These are phyloP conservation scores for Halteria grandinella DNA, from an alignment of 73 alveolate species.

Conservation along the genomic window DNA sequence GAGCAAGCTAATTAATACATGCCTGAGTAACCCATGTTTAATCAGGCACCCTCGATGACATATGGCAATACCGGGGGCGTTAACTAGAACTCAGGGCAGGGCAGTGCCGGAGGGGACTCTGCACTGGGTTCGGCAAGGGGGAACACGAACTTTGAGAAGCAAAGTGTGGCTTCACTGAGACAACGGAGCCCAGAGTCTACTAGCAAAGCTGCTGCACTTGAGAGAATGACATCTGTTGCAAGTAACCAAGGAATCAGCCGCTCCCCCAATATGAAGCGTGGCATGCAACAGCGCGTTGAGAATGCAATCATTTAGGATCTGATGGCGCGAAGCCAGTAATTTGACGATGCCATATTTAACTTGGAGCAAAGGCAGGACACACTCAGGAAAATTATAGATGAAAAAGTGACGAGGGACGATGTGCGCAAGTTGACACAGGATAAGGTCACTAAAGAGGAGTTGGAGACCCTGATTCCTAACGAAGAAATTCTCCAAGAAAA, in stretches of 20 bases:
- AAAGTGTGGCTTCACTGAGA: not conserved
- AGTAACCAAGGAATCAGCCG: too few species aligned
- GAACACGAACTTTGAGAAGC: not conserved
- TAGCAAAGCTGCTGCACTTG: too few species aligned
- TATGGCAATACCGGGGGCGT: not conserved
- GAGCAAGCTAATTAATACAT: not conserved
- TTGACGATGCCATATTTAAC: too few species aligned
- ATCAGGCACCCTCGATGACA: not conserved
- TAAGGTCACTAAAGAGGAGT: slow-evolving; percentile 35
- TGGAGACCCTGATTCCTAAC: slow-evolving; percentile 22
- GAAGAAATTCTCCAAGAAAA: slow-evolving; percentile 20
- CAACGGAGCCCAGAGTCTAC: too few species aligned
- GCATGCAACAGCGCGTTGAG: too few species aligned
- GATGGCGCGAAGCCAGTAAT: too few species aligned
- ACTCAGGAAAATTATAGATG: slow-evolving; percentile 6
- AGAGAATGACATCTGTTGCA: too few species aligned
- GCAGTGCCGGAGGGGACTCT: not conserved
- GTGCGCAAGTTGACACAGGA: slow-evolving; percentile 31
- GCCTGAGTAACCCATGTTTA: not conserved
- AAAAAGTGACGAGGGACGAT: slow-evolving; percentile 19
- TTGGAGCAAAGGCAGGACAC: too few species aligned
- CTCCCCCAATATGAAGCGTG: too few species aligned
- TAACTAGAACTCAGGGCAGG: not conserved
- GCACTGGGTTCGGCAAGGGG: not conserved
- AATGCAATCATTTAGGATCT: too few species aligned